Base-by-base conservation (phyloP, 164 flowering plant species). In the Tinospora cordifolia region DNA sequence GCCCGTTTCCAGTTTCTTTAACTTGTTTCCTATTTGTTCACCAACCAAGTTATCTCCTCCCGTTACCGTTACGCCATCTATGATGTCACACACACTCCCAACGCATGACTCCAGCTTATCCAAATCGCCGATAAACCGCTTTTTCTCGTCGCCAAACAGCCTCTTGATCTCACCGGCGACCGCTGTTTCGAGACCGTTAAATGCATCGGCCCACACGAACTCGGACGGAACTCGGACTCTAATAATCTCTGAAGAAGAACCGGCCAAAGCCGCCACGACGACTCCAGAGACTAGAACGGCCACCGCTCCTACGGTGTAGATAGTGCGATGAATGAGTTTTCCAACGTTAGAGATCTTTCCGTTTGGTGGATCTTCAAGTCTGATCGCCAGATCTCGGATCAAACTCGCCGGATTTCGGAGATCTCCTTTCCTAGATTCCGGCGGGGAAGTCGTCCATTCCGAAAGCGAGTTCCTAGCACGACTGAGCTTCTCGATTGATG, bases 261-360 rank as follows among this genome's bases (percentile, higher is more conserved):
- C 78, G 72, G 63, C 39, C 67, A 80, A 34, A 2, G 68, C 78
- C 34, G 82, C 67, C 0, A 75, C 69, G 5, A 73, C 22, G 24
- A 58, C 74, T 26, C 81, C 77, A 39, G 73, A 59, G 41, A 82
- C 76, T 67, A 80, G 68, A 24, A 78, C 77, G 3, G 82, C 78
- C 6, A 82, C 40, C 7, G 70, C 77, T 17, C 63, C 79, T 19
- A 75, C 80, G 11, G 81, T 70, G 71, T 76, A 75, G 74, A 76
- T 67, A 22, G 75, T 66, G 26, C 79, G 81, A 2, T 36, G 74
- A 24, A 82, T 54, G 57, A 78, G 68, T 38, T 74, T 74, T 54
- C 59, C 72, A 26, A 36, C 77, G 69, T 64, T 40, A 0, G 77
- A 67, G 67, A 73, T 34, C 75, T 75, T 78, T 6, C 81, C 79